Evolutionary conservation across 768 basidiomycete genomes (phyloP), one percentile per base, ranked within the genome.

Genomic region (Macrocybe gigantea): DNA sequence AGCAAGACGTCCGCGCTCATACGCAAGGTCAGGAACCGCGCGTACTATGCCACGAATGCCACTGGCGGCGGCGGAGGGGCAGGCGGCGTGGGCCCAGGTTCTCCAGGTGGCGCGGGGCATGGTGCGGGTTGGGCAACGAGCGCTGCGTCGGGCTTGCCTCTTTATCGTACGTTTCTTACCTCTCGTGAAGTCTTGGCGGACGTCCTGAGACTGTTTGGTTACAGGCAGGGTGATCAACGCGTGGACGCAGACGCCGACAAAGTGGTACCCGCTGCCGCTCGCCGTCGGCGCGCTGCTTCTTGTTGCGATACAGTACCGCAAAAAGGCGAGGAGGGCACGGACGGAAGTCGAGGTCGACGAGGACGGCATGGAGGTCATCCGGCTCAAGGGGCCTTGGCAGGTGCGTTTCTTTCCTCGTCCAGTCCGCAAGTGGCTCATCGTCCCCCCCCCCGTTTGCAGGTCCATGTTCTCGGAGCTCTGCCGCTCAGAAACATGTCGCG

Each of bases 401-500:
- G 92, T 91, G 55, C 57, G 83, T 70, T 33, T 47, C 42, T 3
- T 44, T 7, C 40, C 35, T 36, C 22, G 22, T 22, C 22, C 22
- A 4, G 22, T 22, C 22, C 22, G 22, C 22, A 22, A 22, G 22
- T 22, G 14, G 33, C 12, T 33, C 9, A 45, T 44, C 30, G 45
- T 30, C 32, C 33, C 31, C 34, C 45, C 13, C 40, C 38, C 42
- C 5, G 33, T 30, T 41, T 39, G 6, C 51, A 91, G 93, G 92
- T 98, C n/a, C 89, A 95, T 67, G 93, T 98, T 41, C 74, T 98
- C 44, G 95, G 94, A 44, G 94, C 94, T 7, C 78, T 99, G 1
- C 96, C 96, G 0, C 78, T 98, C 5, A 83, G 94, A 37, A 93
- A 93, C 52, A 82, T 97, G 61, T 98, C 95, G n/a, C 85, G 94